phyloP scores from a whole-genome alignment of 1,284 basidiomycete genomes.

The Mycosarcoma maydis region DNA sequence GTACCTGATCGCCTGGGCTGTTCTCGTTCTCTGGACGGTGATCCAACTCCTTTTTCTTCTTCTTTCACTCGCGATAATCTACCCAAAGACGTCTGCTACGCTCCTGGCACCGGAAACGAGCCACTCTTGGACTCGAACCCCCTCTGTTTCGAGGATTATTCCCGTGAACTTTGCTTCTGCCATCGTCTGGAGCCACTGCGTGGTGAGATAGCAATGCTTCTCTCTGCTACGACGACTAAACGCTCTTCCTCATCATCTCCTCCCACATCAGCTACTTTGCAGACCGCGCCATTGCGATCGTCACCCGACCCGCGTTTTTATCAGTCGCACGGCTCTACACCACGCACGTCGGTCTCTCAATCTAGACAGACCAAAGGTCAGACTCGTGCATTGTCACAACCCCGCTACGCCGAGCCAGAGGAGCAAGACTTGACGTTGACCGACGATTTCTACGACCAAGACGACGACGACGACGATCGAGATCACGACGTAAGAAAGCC shows the following conservation, averaged over 20 bases:
- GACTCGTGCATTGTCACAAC: conserved; percentile 7
- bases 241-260: conserved; percentile 5
- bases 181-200: neutral
- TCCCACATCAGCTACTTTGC: conserved; percentile 1
- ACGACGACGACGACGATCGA: conserved; percentile 14
- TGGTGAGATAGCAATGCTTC: conserved; percentile 19
- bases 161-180: conserved; percentile 2
- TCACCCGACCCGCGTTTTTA: conserved; percentile 25
- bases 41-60: neutral
- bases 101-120: too few species aligned
- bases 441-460: conserved; percentile 36
- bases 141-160: too few species aligned
- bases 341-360: conserved; percentile 26
- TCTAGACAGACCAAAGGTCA: conserved; percentile 11
- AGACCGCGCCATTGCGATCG: conserved; percentile 20
- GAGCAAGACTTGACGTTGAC: conserved; percentile 20
- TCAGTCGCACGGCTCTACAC: conserved; percentile 35
- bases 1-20: neutral
- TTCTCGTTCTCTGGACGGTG: conserved; percentile 3
- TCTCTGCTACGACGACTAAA: conserved; percentile 8
- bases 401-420: conserved; percentile 1
- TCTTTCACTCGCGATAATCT: neutral
- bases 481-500: conserved; percentile 18
- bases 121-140: too few species aligned
- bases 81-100: neutral